Percentiles rank a stretch among this genome's conserved stretches.
Conservation (phyloP, 2,329 filamentous ascomycete genomes). For the Ceratocystis lukuohia region DNA sequence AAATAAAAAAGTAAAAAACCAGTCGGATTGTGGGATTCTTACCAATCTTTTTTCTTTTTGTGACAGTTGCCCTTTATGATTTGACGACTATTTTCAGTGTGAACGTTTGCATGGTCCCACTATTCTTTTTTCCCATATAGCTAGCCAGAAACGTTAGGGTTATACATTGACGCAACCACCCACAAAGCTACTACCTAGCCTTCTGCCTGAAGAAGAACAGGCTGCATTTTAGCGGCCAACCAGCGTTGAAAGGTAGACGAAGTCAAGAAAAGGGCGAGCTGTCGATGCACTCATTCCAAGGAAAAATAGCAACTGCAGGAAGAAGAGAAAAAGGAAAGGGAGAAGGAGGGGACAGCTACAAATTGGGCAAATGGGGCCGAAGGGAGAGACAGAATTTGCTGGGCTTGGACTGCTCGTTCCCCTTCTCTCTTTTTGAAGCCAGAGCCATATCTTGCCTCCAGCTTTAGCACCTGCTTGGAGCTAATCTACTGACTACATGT, state of each 20-base stretch:
- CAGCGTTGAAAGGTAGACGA: too few relatives aligned
- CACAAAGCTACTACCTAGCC: too few relatives aligned
- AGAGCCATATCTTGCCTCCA: constrained; percentile 5
- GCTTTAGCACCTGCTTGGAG: constrained; percentile 2
- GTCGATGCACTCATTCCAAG: not conserved
- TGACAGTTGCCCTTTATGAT: too few relatives aligned
- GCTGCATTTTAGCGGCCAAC: too few relatives aligned
- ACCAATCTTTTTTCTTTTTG: too few relatives aligned
- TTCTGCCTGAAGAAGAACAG: too few relatives aligned
- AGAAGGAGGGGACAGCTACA: not conserved
- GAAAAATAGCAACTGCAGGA: not conserved
- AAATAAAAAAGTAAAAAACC: not conserved
- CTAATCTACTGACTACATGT: not conserved
- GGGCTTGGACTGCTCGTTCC: not conserved
- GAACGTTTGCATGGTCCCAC: not conserved
- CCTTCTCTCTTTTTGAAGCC: constrained; percentile 2
- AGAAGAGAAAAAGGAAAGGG: not conserved
- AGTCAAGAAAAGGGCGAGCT: not conserved
- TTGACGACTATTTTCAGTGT: too few relatives aligned
- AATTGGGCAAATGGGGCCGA: too few relatives aligned
- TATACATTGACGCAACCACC: not conserved
- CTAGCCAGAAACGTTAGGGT: not conserved
- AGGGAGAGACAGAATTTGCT: not conserved
- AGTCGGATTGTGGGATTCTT: not conserved
- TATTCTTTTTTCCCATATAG: not conserved